These are phyloP conservation scores for Trichoderma afroharzianum DNA, from an alignment of 2,329 filamentous ascomycete species.

Conservation along the genomic window DNA sequence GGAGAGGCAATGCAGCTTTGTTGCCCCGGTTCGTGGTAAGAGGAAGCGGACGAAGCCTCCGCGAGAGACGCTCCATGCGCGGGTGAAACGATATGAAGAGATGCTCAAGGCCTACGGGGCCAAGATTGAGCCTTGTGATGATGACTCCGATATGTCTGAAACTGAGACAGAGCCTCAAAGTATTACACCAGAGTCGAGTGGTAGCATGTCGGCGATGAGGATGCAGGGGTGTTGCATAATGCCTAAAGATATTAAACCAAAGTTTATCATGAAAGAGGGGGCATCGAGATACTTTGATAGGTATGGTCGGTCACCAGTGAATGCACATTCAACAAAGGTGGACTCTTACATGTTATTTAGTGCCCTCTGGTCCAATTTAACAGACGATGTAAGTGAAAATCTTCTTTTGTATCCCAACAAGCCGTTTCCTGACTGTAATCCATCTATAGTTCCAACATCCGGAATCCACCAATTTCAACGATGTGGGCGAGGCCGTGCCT, in stretches of 20 bases:
- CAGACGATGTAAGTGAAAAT: not conserved
- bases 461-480: not conserved
- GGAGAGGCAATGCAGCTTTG: not conserved
- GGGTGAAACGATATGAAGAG: constrained; percentile 1
- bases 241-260: not conserved
- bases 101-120: not conserved
- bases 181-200: not conserved
- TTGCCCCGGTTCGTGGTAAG: not conserved
- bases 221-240: not conserved
- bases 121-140: not conserved
- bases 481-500: not conserved
- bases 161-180: not conserved
- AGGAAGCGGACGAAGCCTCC: not conserved
- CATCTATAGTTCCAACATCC: not conserved
- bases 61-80: not conserved
- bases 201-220: not conserved
- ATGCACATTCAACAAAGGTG: not conserved
- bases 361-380: not conserved
- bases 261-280: constrained; percentile 2
- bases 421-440: not conserved
- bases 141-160: not conserved
- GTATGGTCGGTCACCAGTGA: not conserved
- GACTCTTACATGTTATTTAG: not conserved
- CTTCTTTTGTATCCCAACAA: not conserved
- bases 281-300: constrained; percentile 6